Percentiles rank a stretch among this genome's conserved stretches.
Conservation (phyloP, 176 grass and related monocot species). For the Dactylis glomerata region DNA sequence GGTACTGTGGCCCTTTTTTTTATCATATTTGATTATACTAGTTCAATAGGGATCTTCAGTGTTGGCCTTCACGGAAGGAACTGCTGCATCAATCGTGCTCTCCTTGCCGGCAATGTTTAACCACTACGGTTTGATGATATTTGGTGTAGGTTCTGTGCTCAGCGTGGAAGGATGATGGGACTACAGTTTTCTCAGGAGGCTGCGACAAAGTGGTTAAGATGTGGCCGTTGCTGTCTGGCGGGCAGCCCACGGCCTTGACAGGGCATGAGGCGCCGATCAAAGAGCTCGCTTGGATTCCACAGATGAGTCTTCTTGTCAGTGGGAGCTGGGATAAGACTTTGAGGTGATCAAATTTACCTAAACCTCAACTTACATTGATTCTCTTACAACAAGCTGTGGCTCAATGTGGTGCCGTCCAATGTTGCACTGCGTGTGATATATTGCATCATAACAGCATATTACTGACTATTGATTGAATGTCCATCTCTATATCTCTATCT, state of each 20-base stretch:
- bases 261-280: constrained; percentile 75
- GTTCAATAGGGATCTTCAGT: neutral
- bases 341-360: constrained; percentile 34
- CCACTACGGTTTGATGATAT: constrained; percentile 12
- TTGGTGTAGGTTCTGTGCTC: constrained; percentile 70
- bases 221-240: constrained; percentile 84
- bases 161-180: constrained; percentile 88
- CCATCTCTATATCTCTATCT: too few species aligned
- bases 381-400: neutral
- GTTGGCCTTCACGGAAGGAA: neutral
- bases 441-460: neutral
- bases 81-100: neutral
- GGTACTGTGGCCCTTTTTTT: constrained; percentile 23
- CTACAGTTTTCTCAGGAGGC: constrained; percentile 65
- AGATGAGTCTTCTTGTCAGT: constrained; percentile 85
- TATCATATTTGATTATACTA: neutral
- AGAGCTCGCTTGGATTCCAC: constrained; percentile 74
- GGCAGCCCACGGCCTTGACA: constrained; percentile 54
- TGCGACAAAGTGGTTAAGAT: constrained; percentile 82
- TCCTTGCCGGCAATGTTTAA: neutral
- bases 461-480: neutral
- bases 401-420: neutral
- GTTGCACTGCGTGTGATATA: neutral
- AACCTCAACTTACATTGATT: neutral
- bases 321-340: constrained; percentile 91